Evolutionary conservation across 345 rosid genomes (phyloP).

Genomic region (Salix suchowensis): DNA sequence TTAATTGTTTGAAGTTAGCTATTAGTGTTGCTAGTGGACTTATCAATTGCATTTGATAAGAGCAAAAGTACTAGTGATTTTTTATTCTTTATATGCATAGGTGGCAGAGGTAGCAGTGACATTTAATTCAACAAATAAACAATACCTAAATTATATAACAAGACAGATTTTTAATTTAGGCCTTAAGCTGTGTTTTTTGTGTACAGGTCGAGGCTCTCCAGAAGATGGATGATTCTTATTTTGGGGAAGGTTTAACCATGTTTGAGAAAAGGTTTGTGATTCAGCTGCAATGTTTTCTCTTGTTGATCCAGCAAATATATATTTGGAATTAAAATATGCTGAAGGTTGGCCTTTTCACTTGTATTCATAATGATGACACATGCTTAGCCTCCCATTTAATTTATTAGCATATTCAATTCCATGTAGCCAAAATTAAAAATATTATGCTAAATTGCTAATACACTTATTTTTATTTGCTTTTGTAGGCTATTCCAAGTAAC

Average conservation of each 20-base stretch:
- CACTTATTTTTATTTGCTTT: slow-evolving; percentile 36
- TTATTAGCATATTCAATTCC: background rate
- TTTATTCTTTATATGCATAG: background rate
- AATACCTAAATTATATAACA: background rate
- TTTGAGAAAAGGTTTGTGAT: slow-evolving; percentile 57
- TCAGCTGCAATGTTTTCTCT: background rate
- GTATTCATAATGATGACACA: background rate
- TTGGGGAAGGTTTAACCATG: slow-evolving; percentile 95
- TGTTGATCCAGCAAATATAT: background rate
- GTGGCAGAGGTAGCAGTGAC: background rate
- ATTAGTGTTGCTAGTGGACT: background rate
- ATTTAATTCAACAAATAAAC: background rate
- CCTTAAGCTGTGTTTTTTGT: background rate
- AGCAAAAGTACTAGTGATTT: background rate
- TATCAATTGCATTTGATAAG: background rate
- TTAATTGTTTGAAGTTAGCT: background rate
- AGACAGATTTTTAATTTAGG: background rate
- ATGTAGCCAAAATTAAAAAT: background rate
- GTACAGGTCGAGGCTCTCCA: slow-evolving; percentile 56
- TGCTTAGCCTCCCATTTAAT: background rate
- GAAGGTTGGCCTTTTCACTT: background rate
- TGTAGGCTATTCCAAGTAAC: slow-evolving; percentile 92
- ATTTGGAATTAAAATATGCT: background rate
- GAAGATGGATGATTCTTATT: slow-evolving; percentile 47
- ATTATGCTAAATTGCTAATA: slow-evolving; percentile 22